A percentile compares a stretch with the other conserved stretches of the same genome.
Conservation (phyloP, 306 rosid species). For the Cajanus cajan region DNA sequence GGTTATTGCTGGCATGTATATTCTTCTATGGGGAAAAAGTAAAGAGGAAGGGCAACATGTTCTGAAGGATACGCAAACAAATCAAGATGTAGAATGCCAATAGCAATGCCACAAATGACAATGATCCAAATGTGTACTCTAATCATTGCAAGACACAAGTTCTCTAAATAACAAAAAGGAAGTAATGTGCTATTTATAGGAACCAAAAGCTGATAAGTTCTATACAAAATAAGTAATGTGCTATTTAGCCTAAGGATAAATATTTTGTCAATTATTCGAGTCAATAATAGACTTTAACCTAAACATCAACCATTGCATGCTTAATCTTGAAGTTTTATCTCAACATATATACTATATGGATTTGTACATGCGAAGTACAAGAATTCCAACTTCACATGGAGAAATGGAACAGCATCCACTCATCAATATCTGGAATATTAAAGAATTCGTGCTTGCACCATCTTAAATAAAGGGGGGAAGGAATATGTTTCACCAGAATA, state of each 20-base stretch:
- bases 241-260: background rate
- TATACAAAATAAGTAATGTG: background rate
- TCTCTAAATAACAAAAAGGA: background rate
- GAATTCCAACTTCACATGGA: conserved; percentile 6
- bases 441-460: background rate
- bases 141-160: background rate
- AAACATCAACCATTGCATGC: background rate
- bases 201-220: background rate
- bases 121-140: background rate
- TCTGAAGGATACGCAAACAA: conserved; percentile 43
- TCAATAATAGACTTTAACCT: background rate
- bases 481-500: background rate
- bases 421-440: background rate
- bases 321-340: background rate
- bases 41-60: conserved; percentile 40
- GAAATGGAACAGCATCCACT: conserved; percentile 13
- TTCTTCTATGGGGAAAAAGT: conserved; percentile 78
- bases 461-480: background rate
- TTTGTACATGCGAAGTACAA: background rate
- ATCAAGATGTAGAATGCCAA: conserved; percentile 44
- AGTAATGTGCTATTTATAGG: background rate
- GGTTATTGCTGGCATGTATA: conserved; percentile 78
- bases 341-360: background rate
- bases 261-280: background rate
- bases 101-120: conserved; percentile 18